phyloP scores from a whole-genome alignment of 148 eudicot species.

The Cornus kousa region DNA sequence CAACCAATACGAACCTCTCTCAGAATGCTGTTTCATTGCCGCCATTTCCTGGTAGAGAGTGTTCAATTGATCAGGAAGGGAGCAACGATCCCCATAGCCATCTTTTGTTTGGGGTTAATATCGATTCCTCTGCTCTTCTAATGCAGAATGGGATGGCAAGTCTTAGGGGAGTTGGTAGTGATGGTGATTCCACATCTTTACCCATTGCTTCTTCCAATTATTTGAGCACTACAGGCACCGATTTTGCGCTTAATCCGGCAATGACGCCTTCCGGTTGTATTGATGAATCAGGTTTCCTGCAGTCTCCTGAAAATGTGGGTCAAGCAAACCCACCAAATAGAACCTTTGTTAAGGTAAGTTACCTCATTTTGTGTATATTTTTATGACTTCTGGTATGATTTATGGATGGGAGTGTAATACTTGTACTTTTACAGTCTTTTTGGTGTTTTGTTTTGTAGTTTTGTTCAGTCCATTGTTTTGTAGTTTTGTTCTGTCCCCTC shows the following conservation, averaged over 20 bases:
- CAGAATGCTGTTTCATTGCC: slow-evolving; percentile 60
- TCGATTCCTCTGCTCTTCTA: slow-evolving; percentile 39
- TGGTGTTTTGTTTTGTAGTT: background rate
- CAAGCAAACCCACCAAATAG: slow-evolving; percentile 51
- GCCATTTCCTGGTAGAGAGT: slow-evolving; percentile 71
- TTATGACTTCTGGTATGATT: background rate
- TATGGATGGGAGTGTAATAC: background rate
- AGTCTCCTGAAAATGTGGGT: slow-evolving; percentile 68
- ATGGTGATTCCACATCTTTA: slow-evolving; percentile 43
- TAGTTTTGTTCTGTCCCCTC: too few relatives aligned
- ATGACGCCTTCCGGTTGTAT: slow-evolving; percentile 64
- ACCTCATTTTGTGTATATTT: background rate
- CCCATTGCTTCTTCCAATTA: slow-evolving; percentile 59
- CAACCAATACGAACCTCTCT: slow-evolving; percentile 48
- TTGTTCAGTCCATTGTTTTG: too few relatives aligned
- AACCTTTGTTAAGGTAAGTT: slow-evolving; percentile 73
- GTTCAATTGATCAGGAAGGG: slow-evolving; percentile 52
- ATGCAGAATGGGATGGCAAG: slow-evolving; percentile 60
- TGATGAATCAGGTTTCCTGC: slow-evolving; percentile 78
- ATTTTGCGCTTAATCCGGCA: slow-evolving; percentile 54
- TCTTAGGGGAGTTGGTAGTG: slow-evolving; percentile 44
- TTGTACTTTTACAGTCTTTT: background rate
- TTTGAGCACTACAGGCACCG: slow-evolving; percentile 48
- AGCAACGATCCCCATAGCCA: slow-evolving; percentile 56
- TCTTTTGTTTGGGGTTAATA: slow-evolving; percentile 64